Base-by-base conservation (phyloP, 495 filamentous ascomycete species). In the Xylaria castorea region DNA sequence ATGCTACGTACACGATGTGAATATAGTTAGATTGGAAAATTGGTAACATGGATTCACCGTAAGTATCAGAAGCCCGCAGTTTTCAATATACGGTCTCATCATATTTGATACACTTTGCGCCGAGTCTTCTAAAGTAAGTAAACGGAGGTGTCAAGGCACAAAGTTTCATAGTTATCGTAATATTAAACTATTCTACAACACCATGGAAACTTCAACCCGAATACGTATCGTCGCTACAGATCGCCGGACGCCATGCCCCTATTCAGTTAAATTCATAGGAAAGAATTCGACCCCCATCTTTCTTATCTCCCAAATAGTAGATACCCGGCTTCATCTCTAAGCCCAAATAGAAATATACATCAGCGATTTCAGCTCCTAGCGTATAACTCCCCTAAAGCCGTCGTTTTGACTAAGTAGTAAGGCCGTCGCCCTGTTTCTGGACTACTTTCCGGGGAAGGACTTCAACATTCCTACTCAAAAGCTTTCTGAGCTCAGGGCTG, bases 401-500 rank as follows among this genome's bases (percentile, higher is more conserved):
- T 61, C 42, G 38, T 18, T 38, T 67, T 72, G 70, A 16, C 30
- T 76, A 71, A 50, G 75, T 18, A 65, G 71, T 40, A 61, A 75
- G 46, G n/a, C 69, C 68, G 1, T 75, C 76, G 20, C 71, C 64
- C 16, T 76, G 74, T 55, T 74, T 76, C 30, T 75, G 72, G 1
- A 71, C 75, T 2, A 60, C 87, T 73, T 84, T 87, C 68, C 87
- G 83, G 16, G 88, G 86, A 22, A 93, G 74, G 53, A 88, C 83
- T 75, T 90, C 87, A 8, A 97, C 86, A 75, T 93, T 89, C 69
- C 91, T 87, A 74, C 90, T 91, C 36, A 99, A 80, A 73, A 99
- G 75, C 55, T 84, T 82, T 73, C 96, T 88, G 75, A 99, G 80
- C 81, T 98, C 94, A 0, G 92, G 89, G 58, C 91, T 95, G 44